Percentiles rank a stretch among this genome's conserved stretches.
phyloP scores from a whole-genome alignment of 768 basidiomycete genomes.

The Pleurotus ostreatus region DNA sequence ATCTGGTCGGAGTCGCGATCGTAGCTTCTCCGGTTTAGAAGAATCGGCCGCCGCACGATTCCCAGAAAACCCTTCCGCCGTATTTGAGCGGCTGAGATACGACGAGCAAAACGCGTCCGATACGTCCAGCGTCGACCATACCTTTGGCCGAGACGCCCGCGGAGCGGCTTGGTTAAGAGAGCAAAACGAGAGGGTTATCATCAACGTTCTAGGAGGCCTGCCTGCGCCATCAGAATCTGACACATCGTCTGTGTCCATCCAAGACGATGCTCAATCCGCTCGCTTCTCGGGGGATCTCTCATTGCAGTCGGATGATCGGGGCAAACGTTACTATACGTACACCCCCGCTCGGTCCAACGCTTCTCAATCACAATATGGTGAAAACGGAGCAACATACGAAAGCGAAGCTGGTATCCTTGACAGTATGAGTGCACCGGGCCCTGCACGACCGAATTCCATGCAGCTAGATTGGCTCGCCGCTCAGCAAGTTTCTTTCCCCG shows the following conservation, averaged over 20 bases:
- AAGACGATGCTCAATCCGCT: conserved; percentile 29
- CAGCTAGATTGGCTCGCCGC: conserved; percentile 63
- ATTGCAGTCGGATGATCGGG: conserved; percentile 60
- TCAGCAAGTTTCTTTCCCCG: conserved; percentile 34
- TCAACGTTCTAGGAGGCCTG: conserved; percentile 52
- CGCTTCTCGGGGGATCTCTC: conserved; percentile 52
- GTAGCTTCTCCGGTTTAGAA: background rate
- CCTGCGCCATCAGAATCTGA: conserved; percentile 61
- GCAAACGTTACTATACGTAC: conserved; percentile 78
- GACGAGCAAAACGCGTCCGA: conserved; percentile 41
- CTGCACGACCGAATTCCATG: conserved; percentile 60
- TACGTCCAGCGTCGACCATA: conserved; percentile 35
- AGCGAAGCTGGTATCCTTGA: background rate
- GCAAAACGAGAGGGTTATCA: conserved; percentile 66
- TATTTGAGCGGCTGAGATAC: conserved; percentile 55
- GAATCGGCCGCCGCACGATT: conserved; percentile 16
- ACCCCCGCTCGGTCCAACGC: conserved; percentile 39
- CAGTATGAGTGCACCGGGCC: conserved; percentile 16
- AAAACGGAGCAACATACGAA: conserved; percentile 21
- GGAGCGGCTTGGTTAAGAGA: conserved; percentile 82
- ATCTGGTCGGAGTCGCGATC: background rate
- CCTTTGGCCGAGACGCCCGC: conserved; percentile 54
- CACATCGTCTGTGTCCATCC: conserved; percentile 14
- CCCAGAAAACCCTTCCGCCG: conserved; percentile 38
- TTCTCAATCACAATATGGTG: conserved; percentile 50